Evolutionary conservation across 805 yeast species (phyloP).

Genomic region (Starmerella khaoyaiensis): DNA sequence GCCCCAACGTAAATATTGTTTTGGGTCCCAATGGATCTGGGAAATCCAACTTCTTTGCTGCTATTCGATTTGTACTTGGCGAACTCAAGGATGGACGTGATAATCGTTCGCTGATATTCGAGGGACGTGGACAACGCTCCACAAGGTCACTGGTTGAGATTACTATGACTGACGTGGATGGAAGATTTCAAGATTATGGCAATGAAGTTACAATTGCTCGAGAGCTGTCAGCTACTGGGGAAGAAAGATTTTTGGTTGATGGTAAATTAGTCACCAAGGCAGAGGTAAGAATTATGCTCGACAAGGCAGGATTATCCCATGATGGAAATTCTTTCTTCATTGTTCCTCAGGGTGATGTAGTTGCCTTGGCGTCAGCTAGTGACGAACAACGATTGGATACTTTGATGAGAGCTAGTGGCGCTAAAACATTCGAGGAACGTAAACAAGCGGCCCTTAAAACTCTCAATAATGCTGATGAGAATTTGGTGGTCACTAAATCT

Average conservation of each 20-base stretch:
- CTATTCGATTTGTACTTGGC: conserved; percentile 79
- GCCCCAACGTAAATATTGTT: conserved; percentile 73
- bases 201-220: conserved; percentile 65
- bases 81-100: conserved; percentile 48
- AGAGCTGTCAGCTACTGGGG: conserved; percentile 85
- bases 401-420: conserved; percentile 89
- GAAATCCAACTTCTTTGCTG: conserved; percentile 88
- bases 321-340: conserved; percentile 87
- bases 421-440: conserved; percentile 74
- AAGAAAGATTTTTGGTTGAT: conserved; percentile 68
- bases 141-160: conserved; percentile 72
- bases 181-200: conserved; percentile 56
- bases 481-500: conserved; percentile 57
- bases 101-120: not conserved
- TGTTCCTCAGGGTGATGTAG: conserved; percentile 91
- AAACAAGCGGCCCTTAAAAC: conserved; percentile 65
- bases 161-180: conserved; percentile 66
- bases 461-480: conserved; percentile 59
- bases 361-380: conserved; percentile 76
- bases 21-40: conserved; percentile 44
- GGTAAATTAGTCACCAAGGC: conserved; percentile 64
- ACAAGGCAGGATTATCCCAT: conserved; percentile 83
- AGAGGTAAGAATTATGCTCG: conserved; percentile 64
- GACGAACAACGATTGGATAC: conserved; percentile 67
- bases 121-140: conserved; percentile 3